Percentiles rank a stretch among this genome's conserved stretches.
Evolutionary conservation across 192 early-diverging fungal species (phyloP).

Genomic region (Chytriomyces hyalinus): DNA sequence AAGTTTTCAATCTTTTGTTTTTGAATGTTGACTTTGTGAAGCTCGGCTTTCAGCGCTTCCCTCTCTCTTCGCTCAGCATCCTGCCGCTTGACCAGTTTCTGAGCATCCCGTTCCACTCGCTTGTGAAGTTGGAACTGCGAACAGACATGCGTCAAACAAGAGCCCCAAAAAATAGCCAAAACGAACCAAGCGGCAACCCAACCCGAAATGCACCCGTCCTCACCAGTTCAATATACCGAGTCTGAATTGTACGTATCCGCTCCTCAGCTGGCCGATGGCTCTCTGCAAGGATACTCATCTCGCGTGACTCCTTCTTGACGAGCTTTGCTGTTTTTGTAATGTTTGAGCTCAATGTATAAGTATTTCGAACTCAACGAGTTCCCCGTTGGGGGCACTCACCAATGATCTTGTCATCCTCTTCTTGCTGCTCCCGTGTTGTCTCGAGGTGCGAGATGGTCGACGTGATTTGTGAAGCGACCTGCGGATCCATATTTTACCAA

Average conservation of each 20-base stretch:
- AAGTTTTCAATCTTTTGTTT: constrained; percentile 64
- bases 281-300: constrained; percentile 57
- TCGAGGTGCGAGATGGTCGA: constrained; percentile 34
- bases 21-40: constrained; percentile 36
- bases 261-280: constrained; percentile 49
- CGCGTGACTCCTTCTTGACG: constrained; percentile 63
- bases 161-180: background rate
- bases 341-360: background rate
- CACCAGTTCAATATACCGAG: constrained; percentile 67
- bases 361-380: constrained; percentile 2
- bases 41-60: constrained; percentile 49
- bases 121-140: constrained; percentile 63
- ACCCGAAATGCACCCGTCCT: background rate
- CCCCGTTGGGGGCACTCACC: constrained; percentile 41
- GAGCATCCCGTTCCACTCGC: constrained; percentile 59
- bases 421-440: constrained; percentile 38
- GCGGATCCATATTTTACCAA: background rate
- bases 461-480: background rate
- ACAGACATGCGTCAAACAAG: background rate
- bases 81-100: constrained; percentile 50
- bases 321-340: constrained; percentile 52
- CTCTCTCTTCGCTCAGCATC: constrained; percentile 59
- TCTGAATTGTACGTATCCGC: constrained; percentile 54
- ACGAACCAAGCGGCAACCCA: background rate
- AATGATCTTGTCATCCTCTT: constrained; percentile 64